phyloP scores from a whole-genome alignment of 345 rosid genomes.

The Salix caprea region DNA sequence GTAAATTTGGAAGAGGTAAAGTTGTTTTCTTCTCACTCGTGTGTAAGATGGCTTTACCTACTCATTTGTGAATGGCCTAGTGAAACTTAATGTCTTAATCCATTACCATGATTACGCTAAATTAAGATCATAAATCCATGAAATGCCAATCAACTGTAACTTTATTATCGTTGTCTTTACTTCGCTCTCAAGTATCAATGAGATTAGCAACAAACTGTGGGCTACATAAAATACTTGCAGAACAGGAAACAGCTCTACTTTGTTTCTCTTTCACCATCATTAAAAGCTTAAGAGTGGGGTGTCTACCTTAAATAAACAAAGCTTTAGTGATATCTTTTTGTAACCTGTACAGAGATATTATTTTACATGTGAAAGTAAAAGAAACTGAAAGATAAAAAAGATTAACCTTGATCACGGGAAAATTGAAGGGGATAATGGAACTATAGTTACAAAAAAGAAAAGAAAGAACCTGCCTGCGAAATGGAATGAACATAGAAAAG shows the following conservation, averaged over 20 bases:
- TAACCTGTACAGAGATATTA: slow-evolving; percentile 6
- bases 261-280: slow-evolving; percentile 15
- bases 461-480: slow-evolving; percentile 56
- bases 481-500: slow-evolving; percentile 60
- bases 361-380: not conserved
- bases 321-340: slow-evolving; percentile 5
- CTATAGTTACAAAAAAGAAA: not conserved
- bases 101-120: slow-evolving; percentile 13
- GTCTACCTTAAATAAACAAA: not conserved
- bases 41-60: not conserved
- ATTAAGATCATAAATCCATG: not conserved
- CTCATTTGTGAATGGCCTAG: not conserved
- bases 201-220: slow-evolving; percentile 22
- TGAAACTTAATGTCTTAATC: not conserved
- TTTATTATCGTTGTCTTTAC: slow-evolving; percentile 22
- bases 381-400: slow-evolving; percentile 3
- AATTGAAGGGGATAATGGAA: not conserved
- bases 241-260: not conserved
- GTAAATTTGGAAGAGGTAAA: not conserved
- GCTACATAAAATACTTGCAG: slow-evolving; percentile 5
- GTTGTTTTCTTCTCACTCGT: not conserved
- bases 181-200: slow-evolving; percentile 28
- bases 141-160: not conserved
- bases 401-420: not conserved
- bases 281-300: slow-evolving; percentile 10